A percentile compares a stretch with the other conserved stretches of the same genome.
Evolutionary conservation across 177 flowering plant species (phyloP).

Genomic region (Vitis hybrid): DNA sequence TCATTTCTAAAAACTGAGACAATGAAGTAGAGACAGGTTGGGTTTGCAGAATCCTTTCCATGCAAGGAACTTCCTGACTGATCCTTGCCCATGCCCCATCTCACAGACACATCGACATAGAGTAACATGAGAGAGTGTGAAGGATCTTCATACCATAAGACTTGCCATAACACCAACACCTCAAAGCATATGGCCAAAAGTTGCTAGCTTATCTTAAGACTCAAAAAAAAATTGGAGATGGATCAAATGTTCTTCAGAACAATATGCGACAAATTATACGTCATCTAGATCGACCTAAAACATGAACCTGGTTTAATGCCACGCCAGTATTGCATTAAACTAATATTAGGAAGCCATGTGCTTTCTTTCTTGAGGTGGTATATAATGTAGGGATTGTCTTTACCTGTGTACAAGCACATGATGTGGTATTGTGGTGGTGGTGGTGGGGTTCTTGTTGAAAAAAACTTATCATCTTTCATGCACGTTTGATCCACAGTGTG

Average conservation of each 20-base stretch:
- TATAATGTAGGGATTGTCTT: constrained; percentile 9
- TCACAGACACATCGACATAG: neutral
- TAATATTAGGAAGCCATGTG: constrained; percentile 29
- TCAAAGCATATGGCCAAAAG: too few species aligned
- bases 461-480: constrained; percentile 11
- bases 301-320: neutral
- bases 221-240: too few species aligned
- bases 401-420: constrained; percentile 31
- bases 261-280: neutral
- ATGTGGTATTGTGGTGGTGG: constrained; percentile 10
- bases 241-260: neutral
- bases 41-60: neutral
- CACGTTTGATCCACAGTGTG: constrained; percentile 23
- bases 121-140: constrained; percentile 1
- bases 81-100: constrained; percentile 8
- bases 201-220: too few species aligned
- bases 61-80: constrained; percentile 4
- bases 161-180: neutral
- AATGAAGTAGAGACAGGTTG: neutral
- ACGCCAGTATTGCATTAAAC: constrained; percentile 10
- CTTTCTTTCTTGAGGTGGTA: constrained; percentile 14
- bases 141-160: neutral
- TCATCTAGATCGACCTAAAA: neutral
- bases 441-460: constrained; percentile 14
- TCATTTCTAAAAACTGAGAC: neutral